phyloP scores from a whole-genome alignment of 139 green algal genomes.

The Tetratostichococcus sp. region DNA sequence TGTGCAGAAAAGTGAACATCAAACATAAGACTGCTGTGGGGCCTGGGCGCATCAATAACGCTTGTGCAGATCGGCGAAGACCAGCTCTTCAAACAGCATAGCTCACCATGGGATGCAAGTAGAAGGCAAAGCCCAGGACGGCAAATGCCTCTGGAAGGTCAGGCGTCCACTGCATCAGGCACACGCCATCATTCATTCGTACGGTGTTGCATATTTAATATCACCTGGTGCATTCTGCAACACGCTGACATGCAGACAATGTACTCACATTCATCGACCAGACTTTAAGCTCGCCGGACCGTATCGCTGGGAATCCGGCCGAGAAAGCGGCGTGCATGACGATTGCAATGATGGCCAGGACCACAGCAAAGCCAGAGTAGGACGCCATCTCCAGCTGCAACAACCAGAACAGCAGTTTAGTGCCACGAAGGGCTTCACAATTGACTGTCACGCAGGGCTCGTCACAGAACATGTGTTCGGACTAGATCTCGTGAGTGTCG shows the following conservation, averaged over 20 bases:
- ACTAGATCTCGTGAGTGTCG: no score
- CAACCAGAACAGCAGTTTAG: background rate
- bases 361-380: slow-evolving; percentile 54
- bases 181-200: background rate
- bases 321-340: slow-evolving; percentile 19
- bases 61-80: no score
- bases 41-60: no score
- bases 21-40: no score
- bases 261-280: slow-evolving; percentile 21
- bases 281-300: slow-evolving; percentile 55
- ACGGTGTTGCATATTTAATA: no score
- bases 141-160: slow-evolving; percentile 39
- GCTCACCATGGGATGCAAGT: slow-evolving; percentile 41
- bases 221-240: no score
- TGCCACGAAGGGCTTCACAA: background rate
- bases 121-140: slow-evolving; percentile 56
- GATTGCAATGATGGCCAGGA: slow-evolving; percentile 48
- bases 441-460: no score
- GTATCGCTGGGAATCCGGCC: slow-evolving; percentile 60
- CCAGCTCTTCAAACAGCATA: background rate
- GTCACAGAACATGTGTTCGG: no score
- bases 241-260: no score
- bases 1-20: background rate
- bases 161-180: background rate
- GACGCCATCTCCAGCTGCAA: slow-evolving; percentile 55